Evolutionary conservation across 257 asterid genomes (phyloP), one percentile per base, ranked within the genome.

Genomic region (Primulina huaijiensis): DNA sequence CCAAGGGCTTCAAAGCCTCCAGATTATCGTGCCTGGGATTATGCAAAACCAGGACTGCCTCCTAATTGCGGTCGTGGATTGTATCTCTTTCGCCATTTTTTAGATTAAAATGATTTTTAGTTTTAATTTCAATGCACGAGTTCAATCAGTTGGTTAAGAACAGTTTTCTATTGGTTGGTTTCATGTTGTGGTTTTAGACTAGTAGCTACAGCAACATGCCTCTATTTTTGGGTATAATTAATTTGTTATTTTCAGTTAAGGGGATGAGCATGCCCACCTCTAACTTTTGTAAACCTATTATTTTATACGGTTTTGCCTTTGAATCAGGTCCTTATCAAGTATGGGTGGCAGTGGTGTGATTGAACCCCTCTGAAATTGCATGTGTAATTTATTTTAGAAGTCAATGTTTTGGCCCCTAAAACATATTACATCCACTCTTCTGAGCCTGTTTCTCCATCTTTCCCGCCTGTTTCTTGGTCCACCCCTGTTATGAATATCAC

Each of bases 21-120:
- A 21, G 87, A 84, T 74, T 87, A 79, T 73, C 83, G 97, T 70
- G 83, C 81, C 20, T 93, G 98, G 98, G 94, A 89, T 76, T 72
- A 74, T 71, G 88, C 88, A 6, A 80, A 83, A 61, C 84, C 81
- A 5, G 77, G 76, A 63, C 94, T 89, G 2, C 84, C 96, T 27
- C 81, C 87, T 73, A 73, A 80, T 59, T 82, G 78, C 25, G 98
- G 98, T 90, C 78, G 64, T 65, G 57, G 29, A 34, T 50, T 12
- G 8, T 74, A 58, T 57, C 50, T 35, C 73, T 40, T 64, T 71
- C 60, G 7, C n/a, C 17, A 40, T 58, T 62, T 57, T 16, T n/a
- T 56, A n/a, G 20, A 4, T 67, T 53, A 38, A 43, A 43, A 5
- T 63, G 20, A n/a, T 34, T 29, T 61, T 21, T 70, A 34, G 16